These are phyloP conservation scores for Lichtheimia ramosa DNA, from an alignment of 371 early-diverging fungal genomes.

Conservation along the genomic window DNA sequence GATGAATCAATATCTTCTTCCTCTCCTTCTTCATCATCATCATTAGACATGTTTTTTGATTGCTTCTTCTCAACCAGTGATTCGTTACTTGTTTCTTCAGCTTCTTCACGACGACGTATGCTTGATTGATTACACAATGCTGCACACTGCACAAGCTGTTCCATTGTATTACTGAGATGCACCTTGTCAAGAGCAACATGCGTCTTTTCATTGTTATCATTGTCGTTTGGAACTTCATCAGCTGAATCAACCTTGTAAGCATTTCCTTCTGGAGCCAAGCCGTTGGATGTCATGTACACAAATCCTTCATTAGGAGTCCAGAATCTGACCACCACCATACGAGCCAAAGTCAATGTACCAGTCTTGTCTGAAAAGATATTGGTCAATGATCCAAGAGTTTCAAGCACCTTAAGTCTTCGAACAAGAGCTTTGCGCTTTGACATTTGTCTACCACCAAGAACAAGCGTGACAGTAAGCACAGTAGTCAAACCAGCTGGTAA, in stretches of 20 bases:
- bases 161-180: not conserved
- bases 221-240: not conserved
- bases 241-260: constrained; percentile 42
- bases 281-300: constrained; percentile 57
- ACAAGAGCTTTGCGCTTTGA: constrained; percentile 65
- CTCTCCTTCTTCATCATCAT: constrained; percentile 27
- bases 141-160: constrained; percentile 34
- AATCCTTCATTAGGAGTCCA: constrained; percentile 69
- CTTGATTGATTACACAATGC: constrained; percentile 59
- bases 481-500: constrained; percentile 96
- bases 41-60: constrained; percentile 23
- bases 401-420: constrained; percentile 50
- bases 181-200: constrained; percentile 16
- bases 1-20: not conserved
- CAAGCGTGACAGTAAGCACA: constrained; percentile 88
- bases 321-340: constrained; percentile 47
- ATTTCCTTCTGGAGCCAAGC: constrained; percentile 64
- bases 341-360: constrained; percentile 29
- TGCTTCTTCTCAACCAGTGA: constrained; percentile 29
- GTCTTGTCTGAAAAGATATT: constrained; percentile 94
- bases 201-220: not conserved
- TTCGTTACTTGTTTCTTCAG: not conserved
- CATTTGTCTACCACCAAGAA: constrained; percentile 83
- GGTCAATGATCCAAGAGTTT: constrained; percentile 86
- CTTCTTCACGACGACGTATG: constrained; percentile 22